phyloP scores from a whole-genome alignment of 352 stramenopile species.

The Halophytophthora polymorphica region DNA sequence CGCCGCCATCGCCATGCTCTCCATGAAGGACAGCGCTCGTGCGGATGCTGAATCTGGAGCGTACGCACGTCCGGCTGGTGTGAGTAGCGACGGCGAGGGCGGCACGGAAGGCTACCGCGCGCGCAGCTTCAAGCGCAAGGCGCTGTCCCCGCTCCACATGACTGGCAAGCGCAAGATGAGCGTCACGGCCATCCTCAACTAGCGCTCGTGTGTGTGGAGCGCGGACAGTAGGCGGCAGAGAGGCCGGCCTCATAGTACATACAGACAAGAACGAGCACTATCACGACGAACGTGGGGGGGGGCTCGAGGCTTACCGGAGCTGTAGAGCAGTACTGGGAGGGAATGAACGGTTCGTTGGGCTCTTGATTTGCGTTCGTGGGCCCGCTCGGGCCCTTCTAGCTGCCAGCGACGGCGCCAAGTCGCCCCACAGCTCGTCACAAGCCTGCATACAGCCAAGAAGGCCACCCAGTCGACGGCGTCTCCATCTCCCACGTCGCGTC shows the following conservation, averaged over 20 bases:
- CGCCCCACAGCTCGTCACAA: no score
- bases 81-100: constrained; percentile 46
- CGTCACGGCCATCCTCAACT: constrained; percentile 87
- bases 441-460: no score
- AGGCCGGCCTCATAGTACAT: background rate
- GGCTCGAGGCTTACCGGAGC: no score
- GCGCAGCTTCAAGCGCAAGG: constrained; percentile 62
- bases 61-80: constrained; percentile 16
- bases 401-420: no score
- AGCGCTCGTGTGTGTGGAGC: constrained; percentile 3
- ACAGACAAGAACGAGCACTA: constrained; percentile 2
- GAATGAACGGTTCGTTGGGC: no score
- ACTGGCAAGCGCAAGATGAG: constrained; percentile 86
- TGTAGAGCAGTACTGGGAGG: no score
- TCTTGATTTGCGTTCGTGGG: no score
- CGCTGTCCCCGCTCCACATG: constrained; percentile 52
- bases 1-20: constrained; percentile 74
- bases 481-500: no score
- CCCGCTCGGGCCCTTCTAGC: no score
- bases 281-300: background rate
- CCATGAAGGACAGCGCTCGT: constrained; percentile 61
- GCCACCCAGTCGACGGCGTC: no score
- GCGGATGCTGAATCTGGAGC: no score
- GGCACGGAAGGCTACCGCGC: constrained; percentile 23
- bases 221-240: no score